Conservation (phyloP, 495 filamentous ascomycete species). For the Aspergillus taichungensis region DNA sequence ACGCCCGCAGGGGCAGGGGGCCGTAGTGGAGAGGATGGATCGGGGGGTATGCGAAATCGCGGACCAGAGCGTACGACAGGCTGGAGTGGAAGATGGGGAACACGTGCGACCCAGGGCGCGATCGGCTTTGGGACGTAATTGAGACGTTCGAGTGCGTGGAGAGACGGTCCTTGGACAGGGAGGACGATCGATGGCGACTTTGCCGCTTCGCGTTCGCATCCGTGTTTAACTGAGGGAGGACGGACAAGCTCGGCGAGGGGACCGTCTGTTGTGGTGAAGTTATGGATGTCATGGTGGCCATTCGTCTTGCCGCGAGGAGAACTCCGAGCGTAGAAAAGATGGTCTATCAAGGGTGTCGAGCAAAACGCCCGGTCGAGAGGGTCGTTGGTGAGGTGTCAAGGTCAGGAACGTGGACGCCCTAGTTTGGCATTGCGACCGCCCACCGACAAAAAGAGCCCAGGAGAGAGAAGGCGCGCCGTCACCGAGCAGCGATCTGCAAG, state of each 20-base stretch:
- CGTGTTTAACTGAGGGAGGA: slow-evolving; percentile 33
- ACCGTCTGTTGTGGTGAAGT: slow-evolving; percentile 39
- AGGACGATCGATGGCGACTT: slow-evolving; percentile 55
- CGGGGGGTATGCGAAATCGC: slow-evolving; percentile 88
- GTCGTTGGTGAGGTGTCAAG: slow-evolving; percentile 19
- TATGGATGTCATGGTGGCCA: slow-evolving; percentile 52
- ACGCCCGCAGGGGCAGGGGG: slow-evolving; percentile 66
- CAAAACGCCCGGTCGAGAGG: slow-evolving; percentile 12
- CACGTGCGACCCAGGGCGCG: slow-evolving; percentile 66
- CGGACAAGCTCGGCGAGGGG: slow-evolving; percentile 29
- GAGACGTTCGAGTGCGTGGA: slow-evolving; percentile 58
- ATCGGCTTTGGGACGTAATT: slow-evolving; percentile 45
- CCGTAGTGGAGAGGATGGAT: slow-evolving; percentile 89
- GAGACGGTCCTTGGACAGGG: slow-evolving; percentile 64
- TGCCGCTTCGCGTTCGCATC: slow-evolving; percentile 29
- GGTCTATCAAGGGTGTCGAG: slow-evolving; percentile 8
- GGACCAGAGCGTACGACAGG: slow-evolving; percentile 79
- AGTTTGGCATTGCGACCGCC: slow-evolving; percentile 36
- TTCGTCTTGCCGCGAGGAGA: slow-evolving; percentile 6
- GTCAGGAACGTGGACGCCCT: slow-evolving; percentile 21
- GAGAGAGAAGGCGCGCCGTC: slow-evolving; percentile 2
- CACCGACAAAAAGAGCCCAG: slow-evolving; percentile 18
- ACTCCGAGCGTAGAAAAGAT: slow-evolving; percentile 1
- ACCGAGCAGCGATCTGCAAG: slow-evolving; percentile 2
- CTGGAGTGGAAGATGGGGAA: slow-evolving; percentile 82